Base-by-base conservation (phyloP, 208 protist genomes). In the Trypanosoma brucei region DNA sequence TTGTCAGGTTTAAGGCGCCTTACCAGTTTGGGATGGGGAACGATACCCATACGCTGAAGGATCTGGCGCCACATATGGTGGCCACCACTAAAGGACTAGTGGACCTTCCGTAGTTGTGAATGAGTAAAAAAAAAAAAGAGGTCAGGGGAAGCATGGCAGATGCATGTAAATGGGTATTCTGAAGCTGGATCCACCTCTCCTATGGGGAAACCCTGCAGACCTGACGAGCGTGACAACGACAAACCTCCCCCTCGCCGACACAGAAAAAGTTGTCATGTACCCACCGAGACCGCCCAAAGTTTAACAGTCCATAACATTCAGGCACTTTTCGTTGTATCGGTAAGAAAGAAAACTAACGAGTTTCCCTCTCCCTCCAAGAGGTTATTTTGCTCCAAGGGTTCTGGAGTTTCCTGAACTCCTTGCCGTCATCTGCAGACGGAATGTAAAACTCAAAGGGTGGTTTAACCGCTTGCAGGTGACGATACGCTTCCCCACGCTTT, bases 31-130 rank as follows among this genome's bases (percentile, higher is more conserved):
- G 76, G 67, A 22, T 81, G 67, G 3, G 82, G n/a, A 31, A 66
- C 59, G 6, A 83, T 57, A 13, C 73, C 78, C 14, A 80, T 40
- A 0, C 73, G 64, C 14, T 62, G 48, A 57, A 72, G 67, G 4
- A 83, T 48, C 35, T 76, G 68, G 9, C 68, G 65, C 72, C 78
- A 86, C 83, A 90, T 90, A 14, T 30, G 14, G 14, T 13, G 30
- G 3, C 44, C n/a, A n/a, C 33, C 35, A 14, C 55, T 14, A 8
- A 48, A 48, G 44, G 9, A 48, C 44, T 14, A n/a, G 44, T 14
- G 44, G 44, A 14, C 22, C 22, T 34, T 35, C 50, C 9, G 6
- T 5, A 31, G 30, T 34, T 54, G 7, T n/a, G n/a, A n/a, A 59
- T 36, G 49, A 53, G 7, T 46, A 11, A 59, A 67, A 35, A 22